Evolutionary conservation across 2,329 filamentous ascomycete species (phyloP), one percentile per base, ranked within the genome.

Genomic region (Colletotrichum trifolii): DNA sequence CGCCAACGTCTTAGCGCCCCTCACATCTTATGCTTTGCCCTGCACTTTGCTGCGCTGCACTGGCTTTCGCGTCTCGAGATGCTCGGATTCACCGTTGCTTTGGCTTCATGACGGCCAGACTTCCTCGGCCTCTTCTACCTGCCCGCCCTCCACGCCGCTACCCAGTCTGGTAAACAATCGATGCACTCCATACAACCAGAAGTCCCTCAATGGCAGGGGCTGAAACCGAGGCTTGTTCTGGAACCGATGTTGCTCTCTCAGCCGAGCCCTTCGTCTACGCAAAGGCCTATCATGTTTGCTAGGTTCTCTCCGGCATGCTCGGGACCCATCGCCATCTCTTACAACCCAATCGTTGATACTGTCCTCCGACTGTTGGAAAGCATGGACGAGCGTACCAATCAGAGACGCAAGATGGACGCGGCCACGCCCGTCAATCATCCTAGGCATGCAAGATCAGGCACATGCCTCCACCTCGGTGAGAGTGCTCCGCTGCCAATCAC

Each of bases 391-490:
- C 17, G 25, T 34, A 34, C 52, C 52, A 54, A 54, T 43, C 52
- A 54, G 25, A 46, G 25, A 25, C 25, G 25, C 25, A 25, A 25
- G 25, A 25, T 25, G 25, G 25, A 25, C 25, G 25, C 25, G 25
- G 4, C 25, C 25, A 25, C 25, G 25, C 25, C 25, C 25, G 25
- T 25, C 25, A 25, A 57, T 47, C 36, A 34, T 15, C 43, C 54
- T 15, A 39, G 34, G 46, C 52, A 65, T 65, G 62, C 62, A 61
- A 65, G 62, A 65, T 65, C 57, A 65, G 46, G 62, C 62, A 65
- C 57, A 13, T 38, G 61, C 33, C 57, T 65, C 62, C 62, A 65
- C 62, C 50, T 65, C 62, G 62, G 62, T 65, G 45, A 65, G 42
- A 43, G 57, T 40, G 36, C 35, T 17, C 25, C 35, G 45, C 25